Evolutionary conservation across 805 yeast genomes (phyloP).

Genomic region (Cyberlindnera mycetangii): DNA sequence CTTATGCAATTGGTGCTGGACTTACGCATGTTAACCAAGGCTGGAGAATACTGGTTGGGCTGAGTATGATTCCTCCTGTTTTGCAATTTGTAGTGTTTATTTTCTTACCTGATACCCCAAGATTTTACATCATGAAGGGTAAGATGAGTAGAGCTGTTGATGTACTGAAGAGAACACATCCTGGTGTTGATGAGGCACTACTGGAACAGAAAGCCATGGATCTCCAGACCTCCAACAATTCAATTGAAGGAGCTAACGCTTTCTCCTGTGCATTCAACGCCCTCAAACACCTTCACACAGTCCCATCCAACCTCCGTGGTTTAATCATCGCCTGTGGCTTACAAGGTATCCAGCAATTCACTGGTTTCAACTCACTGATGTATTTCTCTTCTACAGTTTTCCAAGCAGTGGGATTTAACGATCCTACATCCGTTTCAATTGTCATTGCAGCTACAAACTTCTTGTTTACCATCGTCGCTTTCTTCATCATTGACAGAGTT

Average conservation of each 20-base stretch:
- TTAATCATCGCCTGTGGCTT: conserved; percentile 86
- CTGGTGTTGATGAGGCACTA: conserved; percentile 57
- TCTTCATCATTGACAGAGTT: conserved; percentile 78
- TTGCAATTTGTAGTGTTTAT: conserved; percentile 71
- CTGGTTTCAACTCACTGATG: conserved; percentile 96
- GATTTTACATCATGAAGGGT: conserved; percentile 77
- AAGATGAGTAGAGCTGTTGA: conserved; percentile 59
- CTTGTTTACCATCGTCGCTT: conserved; percentile 80
- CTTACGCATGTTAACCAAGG: conserved; percentile 71
- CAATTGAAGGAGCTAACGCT: conserved; percentile 45
- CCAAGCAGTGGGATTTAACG: conserved; percentile 81
- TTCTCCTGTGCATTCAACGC: conserved; percentile 55
- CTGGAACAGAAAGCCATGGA: conserved; percentile 69
- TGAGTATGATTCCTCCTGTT: conserved; percentile 84
- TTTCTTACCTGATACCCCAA: conserved; percentile 94
- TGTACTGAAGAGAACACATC: conserved; percentile 64
- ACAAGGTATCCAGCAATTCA: conserved; percentile 95
- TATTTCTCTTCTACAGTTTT: conserved; percentile 92
- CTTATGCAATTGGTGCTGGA: conserved; percentile 93
- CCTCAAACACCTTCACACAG: conserved; percentile 57
- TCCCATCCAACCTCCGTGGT: conserved; percentile 84
- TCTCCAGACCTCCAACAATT: conserved; percentile 45
- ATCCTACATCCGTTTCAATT: conserved; percentile 90
- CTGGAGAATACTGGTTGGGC: conserved; percentile 90
- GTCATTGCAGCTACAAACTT: conserved; percentile 94